Evolutionary conservation across 306 rosid genomes (phyloP).

Genomic region (Prunus dulcis): DNA sequence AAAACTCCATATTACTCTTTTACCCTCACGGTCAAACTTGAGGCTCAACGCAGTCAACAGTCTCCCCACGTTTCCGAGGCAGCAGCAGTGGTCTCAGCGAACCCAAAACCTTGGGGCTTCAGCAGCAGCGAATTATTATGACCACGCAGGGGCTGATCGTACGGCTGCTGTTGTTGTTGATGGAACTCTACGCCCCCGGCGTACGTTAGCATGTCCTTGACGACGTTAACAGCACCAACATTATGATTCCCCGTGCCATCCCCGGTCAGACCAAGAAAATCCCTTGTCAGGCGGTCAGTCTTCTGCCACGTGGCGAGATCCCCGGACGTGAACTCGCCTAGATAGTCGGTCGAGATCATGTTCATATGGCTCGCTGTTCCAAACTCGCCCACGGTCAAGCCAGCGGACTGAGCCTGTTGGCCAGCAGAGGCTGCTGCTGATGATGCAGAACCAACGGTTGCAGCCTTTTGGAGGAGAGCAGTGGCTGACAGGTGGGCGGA

Average conservation of each 20-base stretch:
- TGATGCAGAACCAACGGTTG: constrained; percentile 53
- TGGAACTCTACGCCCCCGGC: constrained; percentile 46
- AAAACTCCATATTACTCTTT: neutral
- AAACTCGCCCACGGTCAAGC: constrained; percentile 35
- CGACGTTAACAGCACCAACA: constrained; percentile 21
- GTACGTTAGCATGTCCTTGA: constrained; percentile 62
- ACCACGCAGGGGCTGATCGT: constrained; percentile 18
- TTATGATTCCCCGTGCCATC: constrained; percentile 17
- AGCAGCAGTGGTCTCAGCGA: constrained; percentile 37
- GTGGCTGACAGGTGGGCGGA: constrained; percentile 85
- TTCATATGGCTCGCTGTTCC: constrained; percentile 27
- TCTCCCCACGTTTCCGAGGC: constrained; percentile 63
- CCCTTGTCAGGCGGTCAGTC: constrained; percentile 62
- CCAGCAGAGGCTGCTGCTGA: constrained; percentile 16
- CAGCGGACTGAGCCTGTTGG: constrained; percentile 34
- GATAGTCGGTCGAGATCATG: constrained; percentile 23
- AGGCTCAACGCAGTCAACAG: constrained; percentile 20
- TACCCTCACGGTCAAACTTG: neutral
- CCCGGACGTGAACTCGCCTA: constrained; percentile 29
- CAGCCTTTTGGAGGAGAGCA: constrained; percentile 87
- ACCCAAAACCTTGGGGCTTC: constrained; percentile 61
- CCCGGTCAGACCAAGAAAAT: constrained; percentile 76
- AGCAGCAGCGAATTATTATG: constrained; percentile 31
- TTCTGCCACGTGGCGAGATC: constrained; percentile 47
- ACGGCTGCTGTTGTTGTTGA: constrained; percentile 13